Conservation (phyloP, 1,284 basidiomycete genomes). For the Ceratorhiza oryzae-sativae region DNA sequence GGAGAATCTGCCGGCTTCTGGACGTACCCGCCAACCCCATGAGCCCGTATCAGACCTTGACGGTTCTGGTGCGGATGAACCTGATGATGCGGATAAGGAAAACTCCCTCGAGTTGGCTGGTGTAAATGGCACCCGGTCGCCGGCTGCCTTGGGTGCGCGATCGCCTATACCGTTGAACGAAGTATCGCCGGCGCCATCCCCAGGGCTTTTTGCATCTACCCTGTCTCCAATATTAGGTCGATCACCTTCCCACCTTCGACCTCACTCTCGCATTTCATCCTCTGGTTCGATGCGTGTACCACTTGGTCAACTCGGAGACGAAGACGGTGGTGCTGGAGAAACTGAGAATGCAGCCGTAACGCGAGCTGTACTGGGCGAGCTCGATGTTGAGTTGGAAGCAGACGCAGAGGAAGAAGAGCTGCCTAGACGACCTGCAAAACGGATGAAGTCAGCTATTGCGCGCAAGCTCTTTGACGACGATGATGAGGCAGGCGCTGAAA, state of each 20-base stretch:
- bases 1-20: slow-evolving; percentile 36
- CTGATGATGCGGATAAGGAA: slow-evolving; percentile 39
- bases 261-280: slow-evolving; percentile 9
- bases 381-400: not conserved
- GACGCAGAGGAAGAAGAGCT: slow-evolving; percentile 37
- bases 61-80: slow-evolving; percentile 5
- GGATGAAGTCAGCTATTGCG: not conserved
- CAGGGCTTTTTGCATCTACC: not conserved
- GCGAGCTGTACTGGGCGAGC: slow-evolving; percentile 12
- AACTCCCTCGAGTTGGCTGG: slow-evolving; percentile 22
- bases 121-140: not conserved
- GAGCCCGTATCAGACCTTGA: slow-evolving; percentile 27
- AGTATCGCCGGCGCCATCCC: slow-evolving; percentile 4
- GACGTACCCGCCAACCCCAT: slow-evolving; percentile 10
- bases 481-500: slow-evolving; percentile 16
- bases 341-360: slow-evolving; percentile 20
- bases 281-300: not conserved
- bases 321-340: slow-evolving; percentile 16
- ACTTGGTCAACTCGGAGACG: slow-evolving; percentile 29
- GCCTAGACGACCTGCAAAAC: not conserved
- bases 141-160: not conserved
- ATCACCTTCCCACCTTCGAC: slow-evolving; percentile 7
- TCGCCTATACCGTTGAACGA: slow-evolving; percentile 8
- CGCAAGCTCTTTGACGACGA: slow-evolving; percentile 6
- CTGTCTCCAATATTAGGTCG: slow-evolving; percentile 11